phyloP scores from a whole-genome alignment of 78 protist species.

The Dictyostelium discoideum region dicty_2.7 NC_007089.4:1834501-1835000 shows the following conservation, averaged over 20 bases:
- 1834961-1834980: neutral
- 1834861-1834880: neutral
- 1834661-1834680: neutral
- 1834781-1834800: conserved; percentile 27
- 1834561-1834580: conserved; percentile 7
- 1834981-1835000: neutral
- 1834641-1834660: neutral
- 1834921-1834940: neutral
- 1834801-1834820: conserved; percentile 36
- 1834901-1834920: neutral
- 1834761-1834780: neutral
- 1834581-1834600: neutral
- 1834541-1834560: conserved; percentile 24
- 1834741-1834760: neutral
- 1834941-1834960: neutral
- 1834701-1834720: conserved; percentile 35
- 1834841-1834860: no score
- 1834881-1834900: neutral
- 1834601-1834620: conserved; percentile 26
- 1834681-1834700: neutral
- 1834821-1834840: neutral
- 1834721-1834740: neutral
- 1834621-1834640: neutral
- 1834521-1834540: conserved; percentile 4
- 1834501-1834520: conserved; percentile 3